A percentile compares a stretch with the other conserved stretches of the same genome.
phyloP scores from a whole-genome alignment of 2,329 filamentous ascomycete species.

The Rutstroemia sp. region DNA sequence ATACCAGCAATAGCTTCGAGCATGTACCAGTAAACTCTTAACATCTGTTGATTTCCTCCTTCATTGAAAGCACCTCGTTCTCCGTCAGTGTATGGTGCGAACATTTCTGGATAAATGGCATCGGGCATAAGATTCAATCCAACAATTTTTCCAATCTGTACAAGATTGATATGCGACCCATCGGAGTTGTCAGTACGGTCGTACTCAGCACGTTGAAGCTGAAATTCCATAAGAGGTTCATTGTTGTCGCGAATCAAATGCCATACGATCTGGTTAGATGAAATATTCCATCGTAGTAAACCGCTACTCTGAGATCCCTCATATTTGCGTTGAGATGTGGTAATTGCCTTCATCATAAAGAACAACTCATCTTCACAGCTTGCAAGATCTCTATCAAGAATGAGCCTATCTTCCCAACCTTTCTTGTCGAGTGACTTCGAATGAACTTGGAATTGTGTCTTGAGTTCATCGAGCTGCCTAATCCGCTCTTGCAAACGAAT shows the following conservation, averaged over 20 bases:
- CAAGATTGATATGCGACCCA: slow-evolving; percentile 87
- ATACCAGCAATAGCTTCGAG: slow-evolving; percentile 96
- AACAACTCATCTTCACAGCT: slow-evolving; percentile 95
- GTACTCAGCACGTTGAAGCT: slow-evolving; percentile 84
- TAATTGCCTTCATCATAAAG: slow-evolving; percentile 99
- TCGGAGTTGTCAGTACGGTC: slow-evolving; percentile 96
- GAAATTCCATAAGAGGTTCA: slow-evolving; percentile 85
- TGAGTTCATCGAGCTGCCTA: slow-evolving; percentile 90
- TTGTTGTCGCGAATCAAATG: slow-evolving; percentile 83
- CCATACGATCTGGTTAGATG: slow-evolving; percentile 95
- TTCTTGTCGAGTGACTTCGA: slow-evolving; percentile 77
- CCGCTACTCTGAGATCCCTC: slow-evolving; percentile 71
- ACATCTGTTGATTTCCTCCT: slow-evolving; percentile 68
- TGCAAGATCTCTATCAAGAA: slow-evolving; percentile 83
- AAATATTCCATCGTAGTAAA: slow-evolving; percentile 83
- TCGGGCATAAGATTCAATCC: slow-evolving; percentile 86
- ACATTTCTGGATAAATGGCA: slow-evolving; percentile 92
- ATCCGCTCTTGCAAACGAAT: slow-evolving; percentile 87
- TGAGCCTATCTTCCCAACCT: slow-evolving; percentile 83
- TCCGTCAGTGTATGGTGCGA: slow-evolving; percentile 76
- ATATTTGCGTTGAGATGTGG: slow-evolving; percentile 82
- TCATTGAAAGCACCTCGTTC: slow-evolving; percentile 46
- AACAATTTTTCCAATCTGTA: slow-evolving; percentile 81
- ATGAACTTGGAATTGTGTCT: slow-evolving; percentile 90
- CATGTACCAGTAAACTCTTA: slow-evolving; percentile 96